phyloP scores from a whole-genome alignment of 495 filamentous ascomycete species.

The Aspergillus homomorphus region DNA sequence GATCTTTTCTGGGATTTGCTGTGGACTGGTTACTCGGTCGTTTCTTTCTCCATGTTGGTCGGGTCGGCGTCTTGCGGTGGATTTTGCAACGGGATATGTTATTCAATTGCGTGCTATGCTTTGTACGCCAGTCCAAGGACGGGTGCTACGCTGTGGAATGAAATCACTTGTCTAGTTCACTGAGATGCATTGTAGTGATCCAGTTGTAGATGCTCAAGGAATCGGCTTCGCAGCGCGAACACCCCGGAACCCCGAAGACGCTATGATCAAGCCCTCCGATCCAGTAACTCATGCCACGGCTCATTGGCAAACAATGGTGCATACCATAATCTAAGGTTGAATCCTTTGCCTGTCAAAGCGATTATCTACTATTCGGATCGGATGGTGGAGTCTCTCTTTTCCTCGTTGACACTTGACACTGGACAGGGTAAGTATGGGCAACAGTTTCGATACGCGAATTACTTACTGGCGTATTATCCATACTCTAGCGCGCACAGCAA shows the following conservation, averaged over 20 bases:
- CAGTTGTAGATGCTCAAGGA: background rate
- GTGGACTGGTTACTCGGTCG: slow-evolving; percentile 27
- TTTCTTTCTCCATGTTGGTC: slow-evolving; percentile 28
- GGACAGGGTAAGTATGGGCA: background rate
- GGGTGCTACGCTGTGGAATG: slow-evolving; percentile 14
- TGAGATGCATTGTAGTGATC: background rate
- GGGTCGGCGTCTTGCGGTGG: slow-evolving; percentile 46
- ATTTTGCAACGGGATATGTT: slow-evolving; percentile 37
- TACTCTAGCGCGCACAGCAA: background rate
- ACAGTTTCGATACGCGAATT: background rate
- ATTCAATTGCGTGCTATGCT: slow-evolving; percentile 19
- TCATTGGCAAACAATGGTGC: background rate
- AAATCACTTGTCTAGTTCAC: slow-evolving; percentile 14
- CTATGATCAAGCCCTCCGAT: background rate
- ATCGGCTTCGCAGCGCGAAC: background rate
- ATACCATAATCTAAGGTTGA: background rate
- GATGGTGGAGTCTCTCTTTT: background rate
- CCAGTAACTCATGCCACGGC: background rate
- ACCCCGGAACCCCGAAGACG: too few relatives aligned
- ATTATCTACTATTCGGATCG: background rate
- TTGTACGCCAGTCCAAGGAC: slow-evolving; percentile 14
- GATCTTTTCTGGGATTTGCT: slow-evolving; percentile 34
- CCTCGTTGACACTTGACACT: too few relatives aligned
- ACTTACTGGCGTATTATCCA: background rate
- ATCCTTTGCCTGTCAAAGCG: background rate